Percentiles rank a stretch among this genome's conserved stretches.
These are phyloP conservation scores for Glaciozyma antarctica DNA, from an alignment of 768 basidiomycete genomes.

Conservation along the genomic window DNA sequence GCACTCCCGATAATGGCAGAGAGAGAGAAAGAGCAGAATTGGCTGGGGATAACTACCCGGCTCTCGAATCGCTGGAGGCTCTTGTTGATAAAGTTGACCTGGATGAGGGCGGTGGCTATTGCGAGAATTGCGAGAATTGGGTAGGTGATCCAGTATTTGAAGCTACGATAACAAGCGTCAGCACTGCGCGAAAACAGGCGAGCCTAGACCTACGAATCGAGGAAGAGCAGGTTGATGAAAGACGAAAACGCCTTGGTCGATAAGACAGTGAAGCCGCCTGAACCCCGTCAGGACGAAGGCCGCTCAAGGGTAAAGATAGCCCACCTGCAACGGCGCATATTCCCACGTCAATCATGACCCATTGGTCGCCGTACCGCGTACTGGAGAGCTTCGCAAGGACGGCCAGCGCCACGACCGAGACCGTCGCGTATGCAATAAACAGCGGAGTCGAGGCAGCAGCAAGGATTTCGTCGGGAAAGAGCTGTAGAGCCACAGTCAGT, in stretches of 20 bases:
- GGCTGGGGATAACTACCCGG: slow-evolving; percentile 88
- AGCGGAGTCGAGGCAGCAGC: slow-evolving; percentile 58
- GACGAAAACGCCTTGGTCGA: slow-evolving; percentile 87
- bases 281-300: not conserved
- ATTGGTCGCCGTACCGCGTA: slow-evolving; percentile 52
- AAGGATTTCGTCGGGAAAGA: slow-evolving; percentile 60
- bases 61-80: slow-evolving; percentile 77
- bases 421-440: slow-evolving; percentile 64
- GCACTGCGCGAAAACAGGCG: too few species aligned
- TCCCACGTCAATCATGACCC: slow-evolving; percentile 77
- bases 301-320: not conserved
- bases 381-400: slow-evolving; percentile 58
- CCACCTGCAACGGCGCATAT: slow-evolving; percentile 57
- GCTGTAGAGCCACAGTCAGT: slow-evolving; percentile 30
- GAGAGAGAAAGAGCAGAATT: slow-evolving; percentile 90
- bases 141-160: slow-evolving; percentile 73
- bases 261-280: slow-evolving; percentile 84
- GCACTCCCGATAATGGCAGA: slow-evolving; percentile 88
- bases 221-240: slow-evolving; percentile 66
- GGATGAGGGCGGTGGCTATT: slow-evolving; percentile 39
- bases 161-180: slow-evolving; percentile 32
- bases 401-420: slow-evolving; percentile 53
- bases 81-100: slow-evolving; percentile 40
- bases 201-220: slow-evolving; percentile 39
- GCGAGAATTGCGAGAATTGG: slow-evolving; percentile 55